These are phyloP conservation scores for Umbelopsis isabellina DNA, from an alignment of 192 early-diverging fungal species.

Conservation along the genomic window DNA sequence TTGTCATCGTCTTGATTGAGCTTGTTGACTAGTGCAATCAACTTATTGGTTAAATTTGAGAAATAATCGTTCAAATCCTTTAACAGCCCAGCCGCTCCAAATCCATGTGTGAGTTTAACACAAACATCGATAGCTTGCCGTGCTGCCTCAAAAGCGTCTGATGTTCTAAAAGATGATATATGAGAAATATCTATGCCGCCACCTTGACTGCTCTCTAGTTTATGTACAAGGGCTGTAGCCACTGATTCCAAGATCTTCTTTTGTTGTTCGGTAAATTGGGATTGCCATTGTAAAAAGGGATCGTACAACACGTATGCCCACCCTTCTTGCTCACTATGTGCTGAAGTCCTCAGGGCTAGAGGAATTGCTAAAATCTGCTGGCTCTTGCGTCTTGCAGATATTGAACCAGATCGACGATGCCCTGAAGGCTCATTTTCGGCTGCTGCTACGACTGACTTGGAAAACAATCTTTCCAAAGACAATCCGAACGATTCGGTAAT, in stretches of 20 bases:
- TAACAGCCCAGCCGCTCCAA: constrained; percentile 56
- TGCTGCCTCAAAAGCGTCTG: constrained; percentile 3
- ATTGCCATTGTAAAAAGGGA: constrained; percentile 64
- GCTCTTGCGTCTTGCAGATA: constrained; percentile 18
- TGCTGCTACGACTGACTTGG: constrained; percentile 41
- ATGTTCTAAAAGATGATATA: constrained; percentile 19
- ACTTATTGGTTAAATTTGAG: constrained; percentile 45
- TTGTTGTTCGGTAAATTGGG: constrained; percentile 62
- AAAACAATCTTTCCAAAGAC: constrained; percentile 55
- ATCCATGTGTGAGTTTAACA: constrained; percentile 64
- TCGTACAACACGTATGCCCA: constrained; percentile 71
- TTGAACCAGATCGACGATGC: constrained; percentile 17
- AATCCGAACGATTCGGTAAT: constrained; percentile 58
- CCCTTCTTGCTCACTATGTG: constrained; percentile 41
- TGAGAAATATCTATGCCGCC: constrained; percentile 44
- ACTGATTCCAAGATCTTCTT: constrained; percentile 47
- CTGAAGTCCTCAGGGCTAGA: constrained; percentile 26
- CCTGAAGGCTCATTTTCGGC: constrained; percentile 11
- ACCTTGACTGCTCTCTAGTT: not conserved
- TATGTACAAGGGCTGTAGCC: constrained; percentile 36
- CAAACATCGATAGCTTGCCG: constrained; percentile 50
- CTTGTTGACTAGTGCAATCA: constrained; percentile 43
- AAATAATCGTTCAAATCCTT: constrained; percentile 58
- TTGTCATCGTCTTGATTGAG: constrained; percentile 35
- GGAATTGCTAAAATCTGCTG: constrained; percentile 27